Base-by-base conservation (phyloP, 1,284 basidiomycete species). In the Tilletia indica region DNA sequence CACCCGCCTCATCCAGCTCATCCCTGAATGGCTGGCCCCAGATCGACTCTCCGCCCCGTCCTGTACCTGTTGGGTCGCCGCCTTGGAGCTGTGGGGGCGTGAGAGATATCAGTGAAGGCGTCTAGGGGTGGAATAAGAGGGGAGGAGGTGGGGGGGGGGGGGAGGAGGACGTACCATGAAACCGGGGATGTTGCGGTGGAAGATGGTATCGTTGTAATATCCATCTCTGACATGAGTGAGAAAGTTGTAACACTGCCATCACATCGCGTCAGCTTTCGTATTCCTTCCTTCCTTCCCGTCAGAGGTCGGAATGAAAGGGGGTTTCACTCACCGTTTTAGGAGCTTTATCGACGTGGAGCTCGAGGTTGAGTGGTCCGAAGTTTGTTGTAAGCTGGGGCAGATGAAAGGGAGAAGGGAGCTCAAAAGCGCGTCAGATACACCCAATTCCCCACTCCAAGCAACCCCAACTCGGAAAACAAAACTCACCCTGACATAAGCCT, bases 11-110 rank as follows among this genome's bases (percentile, higher is more conserved):
- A 80, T 91, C 90, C 80, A 92, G 89, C 85, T 98, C 96, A 82
- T 99, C 96, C 70, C 94, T 88, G 86, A 99, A 99, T 4, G 93
- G 92, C 34, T 91, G 92, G 3, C 92, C 94, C 96, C 96, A 99
- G 82, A 90, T 91, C n/a, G 93, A 94, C 80, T 92, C 87, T 5
- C 96, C 96, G 3, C 96, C 97, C 38, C 92, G 87, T 0, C 97
- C 96, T 1, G 95, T 99, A 0, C 97, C 96, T 0, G 93, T 95
- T 2, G 95, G 95, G 84, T 99, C 95, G 63, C 95, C 96, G 1
- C 94, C 94, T 88, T 97, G 94, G 38, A 94, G 89, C 51, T 54
- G 51, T 9, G 49, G 56, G 21, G 39, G 39, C 19, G 3, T n/a
- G 19, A 12, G 21, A 51, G 11, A 58, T 4, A 42, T 36, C 72